Percentiles rank a stretch among this genome's conserved stretches.
phyloP scores from a whole-genome alignment of 345 rosid genomes.

The Excoecaria cochinchinensis region DNA sequence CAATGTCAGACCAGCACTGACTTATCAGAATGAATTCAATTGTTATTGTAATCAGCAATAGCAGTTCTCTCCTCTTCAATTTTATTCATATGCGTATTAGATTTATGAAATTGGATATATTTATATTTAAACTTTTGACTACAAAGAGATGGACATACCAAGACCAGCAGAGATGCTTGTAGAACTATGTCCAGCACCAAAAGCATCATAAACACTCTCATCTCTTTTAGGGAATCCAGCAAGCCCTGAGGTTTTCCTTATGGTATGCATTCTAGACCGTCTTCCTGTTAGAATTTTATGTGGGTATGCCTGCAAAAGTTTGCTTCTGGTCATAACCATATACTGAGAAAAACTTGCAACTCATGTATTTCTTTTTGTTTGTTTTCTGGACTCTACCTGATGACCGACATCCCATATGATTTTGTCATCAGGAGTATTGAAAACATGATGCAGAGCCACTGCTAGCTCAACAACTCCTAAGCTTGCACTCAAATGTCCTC shows the following conservation, averaged over 20 bases:
- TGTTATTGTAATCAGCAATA: neutral
- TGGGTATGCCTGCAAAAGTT: slow-evolving; percentile 54
- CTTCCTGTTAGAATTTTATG: slow-evolving; percentile 80
- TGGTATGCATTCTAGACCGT: slow-evolving; percentile 65
- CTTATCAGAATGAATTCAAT: neutral
- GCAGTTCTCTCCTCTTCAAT: neutral
- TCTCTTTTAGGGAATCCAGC: slow-evolving; percentile 78
- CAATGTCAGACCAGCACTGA: neutral
- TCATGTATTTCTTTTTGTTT: neutral
- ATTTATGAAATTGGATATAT: neutral
- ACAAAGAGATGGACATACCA: slow-evolving; percentile 35
- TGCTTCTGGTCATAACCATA: neutral
- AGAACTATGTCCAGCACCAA: slow-evolving; percentile 74
- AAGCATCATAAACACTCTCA: slow-evolving; percentile 65
- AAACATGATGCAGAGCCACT: slow-evolving; percentile 62
- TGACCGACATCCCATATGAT: slow-evolving; percentile 84
- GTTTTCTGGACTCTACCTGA: slow-evolving; percentile 43
- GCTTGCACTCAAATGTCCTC: slow-evolving; percentile 72
- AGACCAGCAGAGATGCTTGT: slow-evolving; percentile 84
- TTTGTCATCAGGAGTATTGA: slow-evolving; percentile 64
- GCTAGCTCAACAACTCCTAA: slow-evolving; percentile 67
- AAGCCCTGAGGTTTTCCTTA: slow-evolving; percentile 67
- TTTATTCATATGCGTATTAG: neutral
- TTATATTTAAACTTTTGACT: neutral
- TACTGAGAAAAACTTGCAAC: neutral